These are phyloP conservation scores for Begonia masoniana DNA, from an alignment of 306 rosid genomes.

Conservation along the genomic window DNA sequence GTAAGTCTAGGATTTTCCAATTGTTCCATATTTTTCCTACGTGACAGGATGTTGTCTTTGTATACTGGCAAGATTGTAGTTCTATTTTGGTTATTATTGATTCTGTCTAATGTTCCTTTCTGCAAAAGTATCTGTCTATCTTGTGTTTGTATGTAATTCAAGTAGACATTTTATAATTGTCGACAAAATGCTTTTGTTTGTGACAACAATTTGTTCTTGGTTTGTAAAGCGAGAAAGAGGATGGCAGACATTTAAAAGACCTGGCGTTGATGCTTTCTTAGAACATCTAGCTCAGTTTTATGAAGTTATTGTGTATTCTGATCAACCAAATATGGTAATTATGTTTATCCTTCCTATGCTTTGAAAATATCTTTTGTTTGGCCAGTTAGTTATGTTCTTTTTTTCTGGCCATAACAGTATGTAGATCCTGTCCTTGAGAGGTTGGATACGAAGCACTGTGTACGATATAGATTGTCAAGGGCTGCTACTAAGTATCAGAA, in stretches of 20 bases:
- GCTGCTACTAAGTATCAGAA: constrained; percentile 85
- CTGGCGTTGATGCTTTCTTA: constrained; percentile 95
- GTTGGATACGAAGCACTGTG: constrained; percentile 76
- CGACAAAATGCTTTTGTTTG: constrained; percentile 4
- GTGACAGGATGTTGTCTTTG: neutral
- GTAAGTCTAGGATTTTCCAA: constrained; percentile 29
- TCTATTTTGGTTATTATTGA: neutral
- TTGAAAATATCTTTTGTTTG: constrained; percentile 1
- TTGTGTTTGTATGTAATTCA: constrained; percentile 1
- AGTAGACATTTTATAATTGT: neutral
- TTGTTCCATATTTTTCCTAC: no score
- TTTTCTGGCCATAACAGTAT: constrained; percentile 42
- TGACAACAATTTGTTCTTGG: constrained; percentile 16
- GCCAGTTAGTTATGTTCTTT: constrained; percentile 7
- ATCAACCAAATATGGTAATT: constrained; percentile 77
- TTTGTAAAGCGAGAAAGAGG: constrained; percentile 77
- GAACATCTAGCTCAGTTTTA: constrained; percentile 85
- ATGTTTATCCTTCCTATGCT: constrained; percentile 12
- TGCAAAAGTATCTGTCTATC: neutral
- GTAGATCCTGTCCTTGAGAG: constrained; percentile 92
- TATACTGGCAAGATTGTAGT: neutral
- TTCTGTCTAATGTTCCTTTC: neutral
- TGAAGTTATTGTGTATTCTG: constrained; percentile 78
- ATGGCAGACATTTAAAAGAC: constrained; percentile 96
- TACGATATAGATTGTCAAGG: constrained; percentile 69